A percentile compares a stretch with the other conserved stretches of the same genome.
Evolutionary conservation across 768 basidiomycete genomes (phyloP).

Genomic region (Cystofilobasidium ferigula): DNA sequence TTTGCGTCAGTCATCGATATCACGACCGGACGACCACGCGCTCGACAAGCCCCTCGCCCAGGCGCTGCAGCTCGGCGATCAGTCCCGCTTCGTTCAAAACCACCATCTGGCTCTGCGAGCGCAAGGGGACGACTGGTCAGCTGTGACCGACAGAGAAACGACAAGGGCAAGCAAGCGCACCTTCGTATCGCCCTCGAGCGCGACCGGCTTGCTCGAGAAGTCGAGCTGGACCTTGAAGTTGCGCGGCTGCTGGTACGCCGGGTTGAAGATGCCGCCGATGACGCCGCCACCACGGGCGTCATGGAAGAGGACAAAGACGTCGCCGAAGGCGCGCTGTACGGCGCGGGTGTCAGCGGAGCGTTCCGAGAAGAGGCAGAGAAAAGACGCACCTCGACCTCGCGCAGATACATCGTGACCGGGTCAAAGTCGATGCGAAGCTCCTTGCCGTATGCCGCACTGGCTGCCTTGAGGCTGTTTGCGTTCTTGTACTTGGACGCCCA

Average conservation of each 20-base stretch:
- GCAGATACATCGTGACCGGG: constrained; percentile 55
- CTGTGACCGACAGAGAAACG: constrained; percentile 2
- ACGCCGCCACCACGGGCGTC: constrained; percentile 67
- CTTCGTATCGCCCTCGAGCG: constrained; percentile 35
- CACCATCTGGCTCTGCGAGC: constrained; percentile 52
- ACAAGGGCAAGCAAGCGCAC: constrained; percentile 2
- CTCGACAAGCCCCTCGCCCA: constrained; percentile 59
- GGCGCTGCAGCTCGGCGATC: constrained; percentile 60
- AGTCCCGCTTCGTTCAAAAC: constrained; percentile 56
- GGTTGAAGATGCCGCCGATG: constrained; percentile 81
- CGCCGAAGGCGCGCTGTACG: constrained; percentile 62
- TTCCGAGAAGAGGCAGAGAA: constrained; percentile 4
- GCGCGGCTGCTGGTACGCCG: constrained; percentile 41
- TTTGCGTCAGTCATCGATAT: too few relatives aligned
- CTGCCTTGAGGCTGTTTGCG: constrained; percentile 44
- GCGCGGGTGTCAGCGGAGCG: too few relatives aligned
- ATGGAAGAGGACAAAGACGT: constrained; percentile 71
- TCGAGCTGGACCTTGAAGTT: constrained; percentile 72
- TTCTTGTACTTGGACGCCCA: constrained; percentile 42
- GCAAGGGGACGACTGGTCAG: not conserved
- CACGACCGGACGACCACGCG: constrained; percentile 28
- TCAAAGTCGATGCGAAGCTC: constrained; percentile 59
- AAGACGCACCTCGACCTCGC: constrained; percentile 59
- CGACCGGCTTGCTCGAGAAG: constrained; percentile 57
- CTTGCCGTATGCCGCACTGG: constrained; percentile 34